Evolutionary conservation across 2,329 filamentous ascomycete genomes (phyloP), one percentile per base, ranked within the genome.

Genomic region (Escovopsis sp.): DNA sequence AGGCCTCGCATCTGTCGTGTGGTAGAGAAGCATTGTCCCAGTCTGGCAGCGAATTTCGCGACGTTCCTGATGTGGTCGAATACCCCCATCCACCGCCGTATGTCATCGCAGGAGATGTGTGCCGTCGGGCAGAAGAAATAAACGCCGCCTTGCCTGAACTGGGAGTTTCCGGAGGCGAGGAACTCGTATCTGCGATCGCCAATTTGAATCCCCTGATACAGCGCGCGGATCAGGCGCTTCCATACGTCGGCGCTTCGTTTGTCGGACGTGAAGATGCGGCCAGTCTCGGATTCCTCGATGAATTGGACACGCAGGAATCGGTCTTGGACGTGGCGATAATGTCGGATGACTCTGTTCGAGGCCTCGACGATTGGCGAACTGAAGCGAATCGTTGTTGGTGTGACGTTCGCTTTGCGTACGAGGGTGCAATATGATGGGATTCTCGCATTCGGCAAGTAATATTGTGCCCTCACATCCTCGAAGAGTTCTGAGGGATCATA

Each of bases 21-120:
- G 0, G 89, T 95, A 0, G 91, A 95, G 56, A 98, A 95, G 56
- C 88, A 95, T 60, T 96, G 91, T 0, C 91, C 91, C 14, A 96
- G 67, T 25, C 91, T 76, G 25, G 91, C 86, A 38, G 86, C 84
- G 56, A 88, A 84, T 53, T 94, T 95, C 27, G 89, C 88, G n/a
- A 94, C 74, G 24, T 82, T 74, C 42, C 71, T 76, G 58, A 95
- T 95, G 47, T 86, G 74, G 12, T 68, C 70, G 52, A 98, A 94
- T 12, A 81, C 65, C 0, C 91, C 91, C 81, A 96, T 94, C 76
- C 83, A 88, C 29, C 68, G 59, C 5, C 89, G 81, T 43, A 98
- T 95, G 39, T 80, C 70, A 14, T 81, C 72, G 41, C 85, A 85
- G 2, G 76, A 81, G 7, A 84, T 55, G 42, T 75, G 66, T 0